phyloP scores from a whole-genome alignment of 805 yeast genomes.

The Teunomyces tritomae region DNA sequence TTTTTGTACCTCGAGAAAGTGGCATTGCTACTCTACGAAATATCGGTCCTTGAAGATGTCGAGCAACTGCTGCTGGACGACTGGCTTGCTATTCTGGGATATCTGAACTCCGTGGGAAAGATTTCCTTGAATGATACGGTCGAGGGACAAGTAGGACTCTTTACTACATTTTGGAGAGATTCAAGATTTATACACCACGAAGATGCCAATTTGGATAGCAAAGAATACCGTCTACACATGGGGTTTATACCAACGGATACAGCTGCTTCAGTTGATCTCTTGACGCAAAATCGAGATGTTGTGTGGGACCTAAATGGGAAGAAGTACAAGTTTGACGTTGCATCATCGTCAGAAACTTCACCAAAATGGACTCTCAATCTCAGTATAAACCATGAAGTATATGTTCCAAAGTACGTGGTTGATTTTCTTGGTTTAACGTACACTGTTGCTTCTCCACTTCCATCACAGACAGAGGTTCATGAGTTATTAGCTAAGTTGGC shows the following conservation, averaged over 20 bases:
- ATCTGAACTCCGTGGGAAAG: slow-evolving; percentile 24
- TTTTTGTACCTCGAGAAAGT: slow-evolving; percentile 29
- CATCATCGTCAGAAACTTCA: slow-evolving; percentile 8
- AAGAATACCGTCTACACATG: slow-evolving; percentile 19
- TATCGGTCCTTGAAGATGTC: slow-evolving; percentile 24
- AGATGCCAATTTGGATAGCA: slow-evolving; percentile 13
- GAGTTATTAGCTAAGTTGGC: slow-evolving; percentile 9
- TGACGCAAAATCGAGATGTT: slow-evolving; percentile 16
- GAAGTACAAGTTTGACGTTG: slow-evolving; percentile 18
- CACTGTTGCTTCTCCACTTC: background rate
- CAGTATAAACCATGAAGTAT: slow-evolving; percentile 23
- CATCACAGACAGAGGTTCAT: background rate
- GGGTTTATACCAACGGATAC: slow-evolving; percentile 15
- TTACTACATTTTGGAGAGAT: slow-evolving; percentile 37
- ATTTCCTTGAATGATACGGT: slow-evolving; percentile 23
- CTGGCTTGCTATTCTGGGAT: slow-evolving; percentile 24
- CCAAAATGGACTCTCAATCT: slow-evolving; percentile 25
- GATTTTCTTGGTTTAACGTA: slow-evolving; percentile 28
- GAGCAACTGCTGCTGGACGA: slow-evolving; percentile 8
- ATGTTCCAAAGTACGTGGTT: slow-evolving; percentile 25
- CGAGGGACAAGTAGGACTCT: slow-evolving; percentile 28
- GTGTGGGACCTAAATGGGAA: slow-evolving; percentile 20
- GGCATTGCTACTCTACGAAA: slow-evolving; percentile 25
- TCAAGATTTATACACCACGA: slow-evolving; percentile 26
- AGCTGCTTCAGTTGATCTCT: slow-evolving; percentile 16